Evolutionary conservation across 768 basidiomycete genomes (phyloP).

Genomic region (Suillus decipiens): DNA sequence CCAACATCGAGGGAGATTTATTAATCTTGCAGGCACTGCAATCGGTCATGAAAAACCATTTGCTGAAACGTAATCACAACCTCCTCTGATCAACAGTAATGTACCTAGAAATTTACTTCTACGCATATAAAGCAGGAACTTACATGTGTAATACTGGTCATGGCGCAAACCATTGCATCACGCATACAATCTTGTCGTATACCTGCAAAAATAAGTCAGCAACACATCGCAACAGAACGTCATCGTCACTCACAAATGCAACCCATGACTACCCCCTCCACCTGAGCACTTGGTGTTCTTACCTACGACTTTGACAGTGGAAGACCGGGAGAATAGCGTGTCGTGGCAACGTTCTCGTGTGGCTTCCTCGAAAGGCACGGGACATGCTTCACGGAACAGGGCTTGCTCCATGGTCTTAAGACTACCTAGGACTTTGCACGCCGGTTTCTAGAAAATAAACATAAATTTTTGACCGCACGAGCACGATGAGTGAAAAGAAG

Average conservation of each 20-base stretch:
- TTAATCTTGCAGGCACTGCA: neutral
- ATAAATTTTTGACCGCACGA: conserved; percentile 18
- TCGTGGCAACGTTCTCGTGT: conserved; percentile 92
- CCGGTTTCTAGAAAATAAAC: conserved; percentile 63
- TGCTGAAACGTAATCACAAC: neutral
- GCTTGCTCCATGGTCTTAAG: conserved; percentile 85
- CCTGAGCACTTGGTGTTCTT: conserved; percentile 91
- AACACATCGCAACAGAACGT: neutral
- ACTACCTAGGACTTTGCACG: conserved; percentile 98
- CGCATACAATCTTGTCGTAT: conserved; percentile 59
- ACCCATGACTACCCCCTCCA: conserved; percentile 94
- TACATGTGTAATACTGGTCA: neutral
- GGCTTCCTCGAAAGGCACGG: conserved; percentile 47
- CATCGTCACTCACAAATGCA: conserved; percentile 78
- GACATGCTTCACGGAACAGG: conserved; percentile 46
- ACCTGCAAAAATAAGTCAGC: conserved; percentile 36
- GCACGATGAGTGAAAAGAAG: conserved; percentile 9
- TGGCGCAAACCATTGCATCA: conserved; percentile 17
- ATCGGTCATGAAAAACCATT: neutral
- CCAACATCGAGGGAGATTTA: neutral
- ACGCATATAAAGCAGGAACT: neutral
- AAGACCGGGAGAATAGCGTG: conserved; percentile 62
- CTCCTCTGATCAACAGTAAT: neutral
- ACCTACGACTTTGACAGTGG: conserved; percentile 95
- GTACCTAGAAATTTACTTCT: conserved; percentile 7